Base-by-base conservation (phyloP, 2,329 filamentous ascomycete species). In the Zymoseptoria brevis region DNA sequence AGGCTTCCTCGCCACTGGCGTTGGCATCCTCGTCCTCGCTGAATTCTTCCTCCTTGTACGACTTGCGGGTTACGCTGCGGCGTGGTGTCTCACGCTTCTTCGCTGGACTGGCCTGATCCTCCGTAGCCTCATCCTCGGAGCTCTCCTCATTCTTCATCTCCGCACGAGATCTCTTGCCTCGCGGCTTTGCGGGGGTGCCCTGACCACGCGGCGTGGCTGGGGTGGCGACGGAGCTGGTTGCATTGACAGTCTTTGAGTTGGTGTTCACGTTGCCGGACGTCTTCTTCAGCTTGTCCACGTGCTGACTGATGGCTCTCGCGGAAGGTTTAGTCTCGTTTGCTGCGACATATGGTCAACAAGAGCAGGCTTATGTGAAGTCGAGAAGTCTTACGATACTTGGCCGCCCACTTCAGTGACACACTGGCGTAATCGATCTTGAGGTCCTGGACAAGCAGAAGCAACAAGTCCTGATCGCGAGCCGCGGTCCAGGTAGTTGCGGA, bases 91-190 rank as follows among this genome's bases (percentile, higher is more conserved):
- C 52, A 21, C 66, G 66, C 57, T 64, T 66, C 9, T 57, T 56
- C 9, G 45, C 49, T 4, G 50, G 56, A 30, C 53, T 57, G 19
- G 45, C 30, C 30, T 58, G 50, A 19, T 61, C 57, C 19, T 64
- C 22, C 16, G 19, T 58, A 41, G 59, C 56, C 16, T 67, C 68
- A n/a, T 59, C 63, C 11, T 66, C 67, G 2, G 62, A 59, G 57
- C 68, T 66, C 48, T 70, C 67, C 21, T 68, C 66, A 8, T 67
- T 67, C 35, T 59, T 63, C 64, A 67, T 67, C 6, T 50, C 54
- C 8, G 50, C 52, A 22, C 65, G 61, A 22, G 59, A 57, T 21
- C 53, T 30, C 48, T 65, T 64, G 7, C 51, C 55, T n/a, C 61
- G 62, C 8, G 64, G 64, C 45, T 63, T 62, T 16, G 59, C 35